phyloP scores from a whole-genome alignment of 2,329 filamentous ascomycete species.

The Stachybotrys elegans region DNA sequence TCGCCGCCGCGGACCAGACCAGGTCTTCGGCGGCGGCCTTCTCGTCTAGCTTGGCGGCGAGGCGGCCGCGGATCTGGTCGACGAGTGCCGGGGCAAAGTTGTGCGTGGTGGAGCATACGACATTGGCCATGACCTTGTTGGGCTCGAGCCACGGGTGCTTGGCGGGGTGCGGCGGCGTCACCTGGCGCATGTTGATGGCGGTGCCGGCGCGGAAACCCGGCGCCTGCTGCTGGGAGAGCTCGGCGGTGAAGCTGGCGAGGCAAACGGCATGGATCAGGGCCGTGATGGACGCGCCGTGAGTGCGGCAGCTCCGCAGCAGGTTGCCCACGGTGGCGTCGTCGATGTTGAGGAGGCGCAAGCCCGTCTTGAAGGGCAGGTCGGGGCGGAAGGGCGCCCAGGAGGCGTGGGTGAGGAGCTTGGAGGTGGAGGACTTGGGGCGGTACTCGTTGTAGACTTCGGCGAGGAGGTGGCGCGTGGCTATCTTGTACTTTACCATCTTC shows the following conservation, averaged over 20 bases:
- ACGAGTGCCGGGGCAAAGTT: slow-evolving; percentile 2
- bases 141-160: slow-evolving; percentile 6
- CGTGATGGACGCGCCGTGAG: slow-evolving; percentile 21
- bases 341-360: slow-evolving; percentile 13
- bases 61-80: background rate
- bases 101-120: slow-evolving; percentile 8
- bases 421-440: slow-evolving; percentile 9
- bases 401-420: slow-evolving; percentile 7
- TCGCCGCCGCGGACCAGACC: slow-evolving; percentile 16
- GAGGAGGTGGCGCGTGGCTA: slow-evolving; percentile 12
- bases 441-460: slow-evolving; percentile 13
- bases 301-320: slow-evolving; percentile 17
- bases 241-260: slow-evolving; percentile 15
- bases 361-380: slow-evolving; percentile 12
- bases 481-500: slow-evolving; percentile 12
- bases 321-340: slow-evolving; percentile 9
- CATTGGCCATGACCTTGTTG: slow-evolving; percentile 11
- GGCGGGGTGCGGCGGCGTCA: slow-evolving; percentile 7
- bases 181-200: slow-evolving; percentile 17
- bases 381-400: slow-evolving; percentile 19
- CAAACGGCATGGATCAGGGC: slow-evolving; percentile 19
- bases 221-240: slow-evolving; percentile 5
- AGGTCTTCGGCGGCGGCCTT: slow-evolving; percentile 8
- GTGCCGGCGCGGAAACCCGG: slow-evolving; percentile 7
- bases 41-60: slow-evolving; percentile 2